Base-by-base conservation (phyloP, 352 stramenopile genomes). In the Phytophthora aleatoria region DNA sequence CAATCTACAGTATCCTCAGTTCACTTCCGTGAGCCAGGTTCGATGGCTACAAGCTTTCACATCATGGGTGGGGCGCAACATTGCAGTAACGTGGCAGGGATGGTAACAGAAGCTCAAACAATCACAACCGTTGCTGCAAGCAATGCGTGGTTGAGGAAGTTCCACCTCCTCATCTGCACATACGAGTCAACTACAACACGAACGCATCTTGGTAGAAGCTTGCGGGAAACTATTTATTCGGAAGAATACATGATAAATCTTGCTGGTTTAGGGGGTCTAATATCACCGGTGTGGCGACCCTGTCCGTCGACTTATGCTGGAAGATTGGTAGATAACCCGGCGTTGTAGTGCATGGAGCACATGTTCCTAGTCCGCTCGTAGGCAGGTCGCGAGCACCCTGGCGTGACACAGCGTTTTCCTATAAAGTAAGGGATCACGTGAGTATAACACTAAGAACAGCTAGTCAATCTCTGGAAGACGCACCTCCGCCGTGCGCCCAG, bases 401-500 rank as follows among this genome's bases (percentile, higher is more conserved):
- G 42, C 16, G 67, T 69, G n/a, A 77, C 53, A 35, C 66, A 78
- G 50, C 81, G 77, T 50, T 87, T 88, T 52, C 81, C 81, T 74
- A 30, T 4, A 16, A 39, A 24, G 26, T 30, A 5, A 45, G 38
- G 1, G 12, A 24, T 10, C 26, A 55, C 20, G 30, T 39, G 5
- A 39, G 28, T 53, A 20, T 53, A 51, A 33, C 26, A 7, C 24
- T 4, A 24, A 50, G 9, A 16, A 5, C 45, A 38, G 26, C 45
- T 15, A 11, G 30, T 30, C 30, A 55, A 33, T 55, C 16, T 33
- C 5, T 20, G 35, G 15, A 31, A 49, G 3, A 57, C 50, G 24
- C 10, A 57, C 89, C 89, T 41, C 89, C 89, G n/a, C 89, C 89
- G 60, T 96, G 89, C n/a, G 79, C 77, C 74, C 76, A 85, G 54